These are phyloP conservation scores for Cyphellophora europaea DNA, from an alignment of 2,329 filamentous ascomycete genomes.

Conservation along the genomic window DNA sequence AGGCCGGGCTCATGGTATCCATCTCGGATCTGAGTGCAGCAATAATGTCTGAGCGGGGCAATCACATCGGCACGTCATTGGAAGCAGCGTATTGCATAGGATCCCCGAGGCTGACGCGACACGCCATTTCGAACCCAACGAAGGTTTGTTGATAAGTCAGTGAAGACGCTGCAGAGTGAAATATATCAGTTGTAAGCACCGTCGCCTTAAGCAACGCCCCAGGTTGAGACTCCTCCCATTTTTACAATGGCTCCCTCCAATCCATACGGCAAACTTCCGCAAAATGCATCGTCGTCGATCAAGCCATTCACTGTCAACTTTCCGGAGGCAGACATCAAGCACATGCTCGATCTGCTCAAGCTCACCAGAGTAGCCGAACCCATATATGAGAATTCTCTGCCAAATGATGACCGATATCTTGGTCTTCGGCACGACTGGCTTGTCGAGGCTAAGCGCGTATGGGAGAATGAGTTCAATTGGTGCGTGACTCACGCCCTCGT, in stretches of 20 bases:
- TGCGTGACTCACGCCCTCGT: neutral
- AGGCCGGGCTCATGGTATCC: too few relatives aligned
- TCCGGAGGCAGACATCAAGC: constrained; percentile 1
- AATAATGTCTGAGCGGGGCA: too few relatives aligned
- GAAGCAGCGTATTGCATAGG: too few relatives aligned
- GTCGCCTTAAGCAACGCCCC: too few relatives aligned
- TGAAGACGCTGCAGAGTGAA: too few relatives aligned
- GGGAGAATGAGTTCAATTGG: constrained; percentile 9
- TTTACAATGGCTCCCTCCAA: neutral
- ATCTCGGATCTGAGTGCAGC: too few relatives aligned
- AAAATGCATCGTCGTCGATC: neutral
- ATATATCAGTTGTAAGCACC: too few relatives aligned
- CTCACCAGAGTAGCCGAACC: constrained; percentile 4
- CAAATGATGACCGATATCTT: constrained; percentile 2
- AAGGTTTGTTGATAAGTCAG: too few relatives aligned
- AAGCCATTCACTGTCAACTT: neutral
- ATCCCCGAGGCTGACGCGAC: too few relatives aligned
- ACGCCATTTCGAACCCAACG: too few relatives aligned
- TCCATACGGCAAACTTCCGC: neutral
- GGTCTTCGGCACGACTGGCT: constrained; percentile 9
- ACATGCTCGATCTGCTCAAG: constrained; percentile 5
- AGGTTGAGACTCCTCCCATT: too few relatives aligned
- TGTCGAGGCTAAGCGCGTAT: constrained; percentile 5
- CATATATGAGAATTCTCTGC: constrained; percentile 6
- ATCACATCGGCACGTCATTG: too few relatives aligned